Conservation (phyloP, 2,329 filamentous ascomycete species). For the Cladosporium sp. region DNA sequence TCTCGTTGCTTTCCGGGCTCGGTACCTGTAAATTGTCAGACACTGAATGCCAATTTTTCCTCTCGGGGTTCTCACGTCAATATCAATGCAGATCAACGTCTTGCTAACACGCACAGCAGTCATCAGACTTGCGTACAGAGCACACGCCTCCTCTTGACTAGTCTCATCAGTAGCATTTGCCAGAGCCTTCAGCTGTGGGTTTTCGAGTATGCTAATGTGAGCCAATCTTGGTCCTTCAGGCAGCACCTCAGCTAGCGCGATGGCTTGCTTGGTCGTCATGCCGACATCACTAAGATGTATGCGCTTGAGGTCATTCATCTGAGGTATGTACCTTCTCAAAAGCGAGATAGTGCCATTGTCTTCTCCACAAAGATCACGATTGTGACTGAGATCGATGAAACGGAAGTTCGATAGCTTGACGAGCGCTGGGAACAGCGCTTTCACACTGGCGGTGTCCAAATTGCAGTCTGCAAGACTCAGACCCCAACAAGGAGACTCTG, state of each 20-base stretch:
- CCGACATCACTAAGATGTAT: constrained; percentile 83
- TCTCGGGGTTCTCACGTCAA: constrained; percentile 54
- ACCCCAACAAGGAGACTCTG: constrained; percentile 62
- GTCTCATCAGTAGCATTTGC: constrained; percentile 73
- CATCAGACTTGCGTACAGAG: constrained; percentile 85
- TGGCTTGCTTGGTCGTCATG: constrained; percentile 81
- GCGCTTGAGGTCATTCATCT: constrained; percentile 71
- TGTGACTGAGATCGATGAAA: constrained; percentile 90
- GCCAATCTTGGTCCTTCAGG: constrained; percentile 78
- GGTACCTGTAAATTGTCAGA: constrained; percentile 49
- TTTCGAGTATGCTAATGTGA: constrained; percentile 83
- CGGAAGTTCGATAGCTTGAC: constrained; percentile 67
- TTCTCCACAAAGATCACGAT: constrained; percentile 65
- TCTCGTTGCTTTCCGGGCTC: constrained; percentile 72
- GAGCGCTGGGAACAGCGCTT: constrained; percentile 69
- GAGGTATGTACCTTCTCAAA: constrained; percentile 78
- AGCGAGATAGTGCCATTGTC: constrained; percentile 39
- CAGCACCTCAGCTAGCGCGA: constrained; percentile 83
- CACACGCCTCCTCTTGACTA: constrained; percentile 86
- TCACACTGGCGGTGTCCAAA: constrained; percentile 67
- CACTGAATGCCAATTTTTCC: not conserved
- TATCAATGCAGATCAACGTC: constrained; percentile 82
- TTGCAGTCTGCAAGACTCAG: constrained; percentile 84
- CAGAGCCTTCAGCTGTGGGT: constrained; percentile 65
- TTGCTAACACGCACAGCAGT: constrained; percentile 79